Conservation (phyloP, 148 eudicot species). For the Polygonum maritimum region DNA sequence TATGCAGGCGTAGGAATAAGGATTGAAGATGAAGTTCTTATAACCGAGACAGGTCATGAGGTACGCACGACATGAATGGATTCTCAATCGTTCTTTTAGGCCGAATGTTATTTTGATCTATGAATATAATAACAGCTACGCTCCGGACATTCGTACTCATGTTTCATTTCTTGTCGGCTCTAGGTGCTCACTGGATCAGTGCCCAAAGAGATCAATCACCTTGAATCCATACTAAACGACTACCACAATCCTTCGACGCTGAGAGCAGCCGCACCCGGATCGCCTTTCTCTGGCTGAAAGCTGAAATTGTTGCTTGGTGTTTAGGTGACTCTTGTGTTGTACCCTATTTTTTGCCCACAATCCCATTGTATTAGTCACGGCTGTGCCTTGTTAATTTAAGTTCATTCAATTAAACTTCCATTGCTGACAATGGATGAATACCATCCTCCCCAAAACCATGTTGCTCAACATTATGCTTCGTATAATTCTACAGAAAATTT, state of each 20-base stretch:
- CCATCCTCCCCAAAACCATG: not conserved
- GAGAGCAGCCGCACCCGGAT: not conserved
- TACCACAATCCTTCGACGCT: conserved; percentile 18
- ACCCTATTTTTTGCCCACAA: not conserved
- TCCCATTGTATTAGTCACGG: not conserved
- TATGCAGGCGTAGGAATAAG: conserved; percentile 91
- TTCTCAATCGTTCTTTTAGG: not conserved
- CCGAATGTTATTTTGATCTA: not conserved
- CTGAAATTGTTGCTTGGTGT: not conserved
- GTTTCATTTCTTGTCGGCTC: not conserved
- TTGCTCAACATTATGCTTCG: not conserved
- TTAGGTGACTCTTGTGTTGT: not conserved
- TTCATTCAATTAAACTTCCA: not conserved
- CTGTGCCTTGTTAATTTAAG: not conserved
- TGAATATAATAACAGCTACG: not conserved
- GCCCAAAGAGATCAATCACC: conserved; percentile 73
- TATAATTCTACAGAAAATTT: not conserved
- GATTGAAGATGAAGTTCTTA: conserved; percentile 87
- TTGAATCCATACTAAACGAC: conserved; percentile 68
- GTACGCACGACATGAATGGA: conserved; percentile 34
- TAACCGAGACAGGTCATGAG: conserved; percentile 81
- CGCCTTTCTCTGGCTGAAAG: not conserved
- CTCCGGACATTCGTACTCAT: not conserved
- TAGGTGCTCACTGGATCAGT: conserved; percentile 88
- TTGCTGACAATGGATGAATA: not conserved